Percentiles rank a stretch among this genome's conserved stretches.
Conservation (phyloP, 139 green algal species). For the Chloropicon primus region DNA sequence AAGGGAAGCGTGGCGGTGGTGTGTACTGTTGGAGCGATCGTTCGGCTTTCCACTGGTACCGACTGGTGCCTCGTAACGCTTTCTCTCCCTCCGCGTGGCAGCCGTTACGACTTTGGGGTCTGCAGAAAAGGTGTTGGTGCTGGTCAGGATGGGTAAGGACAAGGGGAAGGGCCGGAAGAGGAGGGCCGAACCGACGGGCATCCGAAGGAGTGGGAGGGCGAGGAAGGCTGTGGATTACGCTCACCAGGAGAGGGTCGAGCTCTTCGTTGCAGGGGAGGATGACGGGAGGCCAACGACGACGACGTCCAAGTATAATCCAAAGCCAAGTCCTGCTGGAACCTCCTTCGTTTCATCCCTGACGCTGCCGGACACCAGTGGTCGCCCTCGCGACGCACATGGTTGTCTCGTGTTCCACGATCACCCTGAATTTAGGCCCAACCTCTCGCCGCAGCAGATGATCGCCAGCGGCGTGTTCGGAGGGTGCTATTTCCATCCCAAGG, state of each 20-base stretch:
- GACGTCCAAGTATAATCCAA: too few species aligned
- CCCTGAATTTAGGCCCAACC: conserved; percentile 30
- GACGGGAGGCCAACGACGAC: too few species aligned
- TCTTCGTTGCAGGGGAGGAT: background rate
- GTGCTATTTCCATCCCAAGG: conserved; percentile 38
- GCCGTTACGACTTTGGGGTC: too few species aligned
- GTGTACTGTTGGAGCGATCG: too few species aligned
- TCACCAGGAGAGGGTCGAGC: background rate
- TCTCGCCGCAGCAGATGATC: conserved; percentile 31
- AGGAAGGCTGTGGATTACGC: background rate
- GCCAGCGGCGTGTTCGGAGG: conserved; percentile 23
- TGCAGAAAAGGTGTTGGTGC: too few species aligned
- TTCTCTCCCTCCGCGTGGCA: too few species aligned
- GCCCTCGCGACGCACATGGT: background rate
- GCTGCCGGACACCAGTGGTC: background rate
- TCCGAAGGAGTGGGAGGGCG: background rate
- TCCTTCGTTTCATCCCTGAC: background rate
- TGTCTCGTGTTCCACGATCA: conserved; percentile 29
- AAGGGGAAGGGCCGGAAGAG: background rate
- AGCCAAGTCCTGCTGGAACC: too few species aligned
- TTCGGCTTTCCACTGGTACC: too few species aligned
- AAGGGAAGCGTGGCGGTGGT: too few species aligned
- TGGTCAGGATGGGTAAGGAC: too few species aligned
- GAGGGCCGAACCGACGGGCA: too few species aligned
- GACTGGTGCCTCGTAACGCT: too few species aligned